phyloP scores from a whole-genome alignment of 441 rosid species.

The Adansonia rubrostipa region DNA sequence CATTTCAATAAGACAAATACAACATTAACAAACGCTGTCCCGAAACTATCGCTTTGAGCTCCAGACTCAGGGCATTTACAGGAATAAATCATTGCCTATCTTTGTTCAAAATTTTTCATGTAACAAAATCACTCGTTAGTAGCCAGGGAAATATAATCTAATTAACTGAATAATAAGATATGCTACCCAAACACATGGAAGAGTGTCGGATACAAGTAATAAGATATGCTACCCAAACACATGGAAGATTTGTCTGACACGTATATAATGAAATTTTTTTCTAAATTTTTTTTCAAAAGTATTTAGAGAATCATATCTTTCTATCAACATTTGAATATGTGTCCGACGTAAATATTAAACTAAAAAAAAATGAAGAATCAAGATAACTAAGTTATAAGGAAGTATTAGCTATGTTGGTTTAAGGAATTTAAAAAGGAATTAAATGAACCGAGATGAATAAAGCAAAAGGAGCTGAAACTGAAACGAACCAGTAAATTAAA shows the following conservation, averaged over 20 bases:
- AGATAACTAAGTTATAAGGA: background rate
- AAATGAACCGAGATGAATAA: background rate
- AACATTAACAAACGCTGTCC: background rate
- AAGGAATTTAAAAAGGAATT: background rate
- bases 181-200: too few species aligned
- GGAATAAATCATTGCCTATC: background rate
- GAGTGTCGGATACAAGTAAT: too few species aligned
- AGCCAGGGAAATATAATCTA: background rate
- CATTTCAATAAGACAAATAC: background rate
- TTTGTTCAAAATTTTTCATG: background rate
- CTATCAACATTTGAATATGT: background rate
- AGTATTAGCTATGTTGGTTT: background rate
- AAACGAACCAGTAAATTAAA: background rate
- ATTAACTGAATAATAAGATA: background rate
- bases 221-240: too few species aligned
- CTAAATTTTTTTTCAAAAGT: background rate
- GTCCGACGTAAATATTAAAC: background rate
- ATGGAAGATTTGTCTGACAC: background rate
- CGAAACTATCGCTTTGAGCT: background rate
- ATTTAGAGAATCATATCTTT: background rate
- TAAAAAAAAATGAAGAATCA: background rate
- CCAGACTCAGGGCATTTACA: background rate
- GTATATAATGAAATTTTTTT: background rate
- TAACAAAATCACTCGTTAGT: background rate
- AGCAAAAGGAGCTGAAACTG: background rate